phyloP scores from a whole-genome alignment of 1,284 basidiomycete species.

The Microbotryum silenes-acaulis region DNA sequence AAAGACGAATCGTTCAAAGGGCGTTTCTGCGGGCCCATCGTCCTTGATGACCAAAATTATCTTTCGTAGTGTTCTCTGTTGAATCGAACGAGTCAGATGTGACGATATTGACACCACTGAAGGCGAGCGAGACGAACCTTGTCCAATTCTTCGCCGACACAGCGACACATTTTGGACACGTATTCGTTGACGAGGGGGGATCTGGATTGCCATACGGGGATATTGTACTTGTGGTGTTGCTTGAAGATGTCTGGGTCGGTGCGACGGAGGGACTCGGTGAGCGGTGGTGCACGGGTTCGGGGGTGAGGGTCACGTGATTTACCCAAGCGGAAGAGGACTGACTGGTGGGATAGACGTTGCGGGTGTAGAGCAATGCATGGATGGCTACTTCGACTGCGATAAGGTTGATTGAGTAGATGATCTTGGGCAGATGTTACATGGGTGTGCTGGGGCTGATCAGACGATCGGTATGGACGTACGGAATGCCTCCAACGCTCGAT shows the following conservation, averaged over 20 bases:
- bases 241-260: conserved; percentile 59
- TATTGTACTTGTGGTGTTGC: conserved; percentile 76
- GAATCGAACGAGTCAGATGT: background rate
- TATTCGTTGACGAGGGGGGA: conserved; percentile 82
- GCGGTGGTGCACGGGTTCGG: background rate
- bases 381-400: conserved; percentile 78
- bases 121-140: conserved; percentile 46
- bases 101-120: conserved; percentile 6
- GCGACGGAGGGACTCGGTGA: background rate
- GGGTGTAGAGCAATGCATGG: conserved; percentile 81
- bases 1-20: conserved; percentile 56
- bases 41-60: conserved; percentile 71
- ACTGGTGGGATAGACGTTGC: conserved; percentile 72
- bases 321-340: background rate
- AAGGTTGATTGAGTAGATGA: background rate
- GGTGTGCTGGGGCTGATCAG: too few species aligned
- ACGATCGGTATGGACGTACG: too few species aligned
- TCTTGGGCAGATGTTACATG: background rate
- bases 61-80: conserved; percentile 62
- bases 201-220: conserved; percentile 81
- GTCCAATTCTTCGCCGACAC: conserved; percentile 64
- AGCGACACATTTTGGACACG: conserved; percentile 47
- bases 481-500: too few species aligned
- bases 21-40: conserved; percentile 47
- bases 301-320: too few species aligned